phyloP scores from a whole-genome alignment of 257 asterid genomes.

The Lithospermum erythrorhizon region DNA sequence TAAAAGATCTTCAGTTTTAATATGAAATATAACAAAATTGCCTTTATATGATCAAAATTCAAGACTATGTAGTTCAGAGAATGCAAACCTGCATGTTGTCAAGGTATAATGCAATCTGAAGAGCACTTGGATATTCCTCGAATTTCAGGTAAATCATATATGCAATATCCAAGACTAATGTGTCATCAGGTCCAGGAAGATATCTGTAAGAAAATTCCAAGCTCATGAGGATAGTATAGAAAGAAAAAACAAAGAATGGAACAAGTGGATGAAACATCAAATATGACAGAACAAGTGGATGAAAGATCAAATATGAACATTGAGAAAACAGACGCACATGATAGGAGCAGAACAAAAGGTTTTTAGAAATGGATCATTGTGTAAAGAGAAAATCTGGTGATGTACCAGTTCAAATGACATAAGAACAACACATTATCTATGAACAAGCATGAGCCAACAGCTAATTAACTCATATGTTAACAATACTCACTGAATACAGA shows the following conservation, averaged over 20 bases:
- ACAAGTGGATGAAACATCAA: too few species aligned
- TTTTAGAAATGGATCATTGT: background rate
- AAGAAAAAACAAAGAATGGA: too few species aligned
- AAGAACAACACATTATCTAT: too few species aligned
- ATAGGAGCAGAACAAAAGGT: too few species aligned
- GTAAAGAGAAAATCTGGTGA: background rate
- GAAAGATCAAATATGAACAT: too few species aligned
- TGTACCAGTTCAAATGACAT: background rate
- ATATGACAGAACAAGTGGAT: too few species aligned
- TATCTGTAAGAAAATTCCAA: constrained; percentile 34
- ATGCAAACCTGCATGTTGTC: constrained; percentile 66
- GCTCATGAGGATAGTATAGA: background rate
- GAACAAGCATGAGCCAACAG: too few species aligned
- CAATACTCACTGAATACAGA: background rate
- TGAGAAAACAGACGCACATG: background rate
- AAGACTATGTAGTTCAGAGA: background rate
- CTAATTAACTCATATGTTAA: too few species aligned
- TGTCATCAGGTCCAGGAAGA: constrained; percentile 92
- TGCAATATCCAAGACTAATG: constrained; percentile 67
- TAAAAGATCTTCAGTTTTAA: background rate
- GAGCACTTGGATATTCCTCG: constrained; percentile 73
- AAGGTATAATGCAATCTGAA: constrained; percentile 69
- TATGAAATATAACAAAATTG: background rate
- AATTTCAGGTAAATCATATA: constrained; percentile 68
- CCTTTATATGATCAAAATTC: background rate